phyloP scores from a whole-genome alignment of 1,139 yeast genomes.

The Debaryomyces subglobosus region DNA sequence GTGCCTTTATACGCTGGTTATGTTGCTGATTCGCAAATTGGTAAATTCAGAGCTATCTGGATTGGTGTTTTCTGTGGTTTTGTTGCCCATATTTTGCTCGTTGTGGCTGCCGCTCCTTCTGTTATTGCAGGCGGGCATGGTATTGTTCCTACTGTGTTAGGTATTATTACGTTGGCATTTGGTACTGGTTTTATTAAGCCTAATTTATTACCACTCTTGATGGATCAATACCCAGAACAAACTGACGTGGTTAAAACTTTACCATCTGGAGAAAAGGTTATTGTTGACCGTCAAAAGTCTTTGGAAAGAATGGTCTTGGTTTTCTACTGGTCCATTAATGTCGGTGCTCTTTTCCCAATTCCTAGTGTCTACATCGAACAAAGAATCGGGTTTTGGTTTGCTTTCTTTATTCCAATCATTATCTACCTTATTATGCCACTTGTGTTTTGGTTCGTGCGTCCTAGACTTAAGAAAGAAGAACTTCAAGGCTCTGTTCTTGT shows the following conservation, averaged over 20 bases:
- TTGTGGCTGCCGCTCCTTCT: constrained; percentile 44
- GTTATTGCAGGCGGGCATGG: constrained; percentile 40
- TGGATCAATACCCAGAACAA: constrained; percentile 56
- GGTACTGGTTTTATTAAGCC: constrained; percentile 58
- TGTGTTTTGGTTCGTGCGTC: constrained; percentile 42
- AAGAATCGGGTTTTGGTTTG: constrained; percentile 76
- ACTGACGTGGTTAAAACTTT: constrained; percentile 61
- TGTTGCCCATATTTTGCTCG: constrained; percentile 29
- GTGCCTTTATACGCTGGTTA: constrained; percentile 50
- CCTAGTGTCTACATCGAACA: constrained; percentile 77
- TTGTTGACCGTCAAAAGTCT: constrained; percentile 72
- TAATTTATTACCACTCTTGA: constrained; percentile 52
- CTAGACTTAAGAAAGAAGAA: constrained; percentile 38
- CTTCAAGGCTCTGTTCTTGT: constrained; percentile 54
- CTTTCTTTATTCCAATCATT: constrained; percentile 61
- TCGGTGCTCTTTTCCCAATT: constrained; percentile 77
- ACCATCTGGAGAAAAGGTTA: constrained; percentile 65
- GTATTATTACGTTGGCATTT: constrained; percentile 39
- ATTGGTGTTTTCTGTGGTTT: constrained; percentile 38
- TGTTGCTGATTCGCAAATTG: constrained; percentile 43
- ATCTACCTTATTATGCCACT: constrained; percentile 53
- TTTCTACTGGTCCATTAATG: constrained; percentile 79
- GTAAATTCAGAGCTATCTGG: constrained; percentile 47
- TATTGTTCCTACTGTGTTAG: constrained; percentile 37
- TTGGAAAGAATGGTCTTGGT: constrained; percentile 74